Percentiles rank a stretch among this genome's conserved stretches.
These are phyloP conservation scores for Tuber umbilicatum DNA, from an alignment of 495 filamentous ascomycete species.

Conservation along the genomic window DNA sequence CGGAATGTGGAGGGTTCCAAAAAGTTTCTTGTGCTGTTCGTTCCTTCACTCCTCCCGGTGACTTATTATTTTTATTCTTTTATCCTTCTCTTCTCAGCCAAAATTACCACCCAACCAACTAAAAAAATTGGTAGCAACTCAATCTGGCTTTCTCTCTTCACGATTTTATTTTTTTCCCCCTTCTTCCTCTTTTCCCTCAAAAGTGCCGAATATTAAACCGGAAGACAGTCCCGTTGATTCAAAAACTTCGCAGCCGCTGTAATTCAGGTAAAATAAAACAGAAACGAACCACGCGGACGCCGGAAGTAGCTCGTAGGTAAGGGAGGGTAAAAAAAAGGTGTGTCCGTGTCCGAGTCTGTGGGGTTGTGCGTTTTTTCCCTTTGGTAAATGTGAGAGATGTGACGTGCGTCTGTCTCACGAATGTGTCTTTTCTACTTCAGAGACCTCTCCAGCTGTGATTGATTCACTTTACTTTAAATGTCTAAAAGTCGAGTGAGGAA, in stretches of 20 bases:
- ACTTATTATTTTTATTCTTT: neutral
- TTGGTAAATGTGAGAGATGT: conserved; percentile 15
- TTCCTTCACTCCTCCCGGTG: neutral
- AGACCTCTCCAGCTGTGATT: neutral
- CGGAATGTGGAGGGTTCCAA: neutral
- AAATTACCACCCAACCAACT: neutral
- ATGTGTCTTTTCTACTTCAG: neutral
- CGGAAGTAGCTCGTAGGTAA: neutral
- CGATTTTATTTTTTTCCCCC: neutral
- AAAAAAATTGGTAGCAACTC: neutral
- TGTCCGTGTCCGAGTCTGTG: neutral
- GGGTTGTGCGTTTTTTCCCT: neutral
- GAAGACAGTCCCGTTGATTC: conserved; percentile 25
- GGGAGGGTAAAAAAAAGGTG: neutral
- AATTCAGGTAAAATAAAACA: conserved; percentile 16
- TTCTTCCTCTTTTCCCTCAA: neutral
- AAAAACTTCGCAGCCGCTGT: conserved; percentile 18
- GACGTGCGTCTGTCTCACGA: conserved; percentile 14
- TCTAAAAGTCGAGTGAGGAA: neutral
- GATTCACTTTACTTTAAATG: neutral
- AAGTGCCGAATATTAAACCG: conserved; percentile 38
- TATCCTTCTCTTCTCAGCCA: neutral
- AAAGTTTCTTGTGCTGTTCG: neutral
- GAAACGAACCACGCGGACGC: neutral
- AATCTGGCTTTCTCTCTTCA: neutral